phyloP scores from a whole-genome alignment of 176 grass and related monocot species.

The Carex cristatella region DNA sequence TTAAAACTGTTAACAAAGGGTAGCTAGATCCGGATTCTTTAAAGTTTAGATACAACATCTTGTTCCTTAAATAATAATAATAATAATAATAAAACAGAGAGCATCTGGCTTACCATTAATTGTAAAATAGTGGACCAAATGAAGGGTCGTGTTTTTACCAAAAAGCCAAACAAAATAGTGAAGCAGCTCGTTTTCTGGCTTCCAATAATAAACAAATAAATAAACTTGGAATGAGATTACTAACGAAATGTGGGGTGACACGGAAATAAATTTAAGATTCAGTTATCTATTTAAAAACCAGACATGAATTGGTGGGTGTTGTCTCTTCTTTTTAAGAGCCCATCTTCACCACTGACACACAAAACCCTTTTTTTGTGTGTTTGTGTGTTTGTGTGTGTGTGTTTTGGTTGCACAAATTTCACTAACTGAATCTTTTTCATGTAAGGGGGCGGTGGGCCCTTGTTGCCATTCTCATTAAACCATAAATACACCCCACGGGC shows the following conservation, averaged over 20 bases:
- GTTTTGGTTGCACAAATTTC: background rate
- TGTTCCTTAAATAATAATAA: no score
- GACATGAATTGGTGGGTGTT: constrained; percentile 2
- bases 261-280: background rate
- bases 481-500: background rate
- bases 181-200: background rate
- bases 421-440: background rate
- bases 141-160: no score
- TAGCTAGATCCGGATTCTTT: no score
- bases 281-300: background rate
- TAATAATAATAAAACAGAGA: no score
- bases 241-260: background rate
- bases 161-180: background rate
- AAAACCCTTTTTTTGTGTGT: background rate
- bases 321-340: background rate
- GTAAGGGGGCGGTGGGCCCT: background rate
- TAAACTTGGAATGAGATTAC: background rate
- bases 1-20: no score
- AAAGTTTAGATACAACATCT: no score
- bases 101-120: no score
- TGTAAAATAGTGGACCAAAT: no score
- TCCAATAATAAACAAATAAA: background rate
- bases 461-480: background rate
- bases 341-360: background rate
- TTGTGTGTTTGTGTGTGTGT: no score